A percentile compares a stretch with the other conserved stretches of the same genome.
These are phyloP conservation scores for Dothideomycetes sp. DNA, from an alignment of 2,329 filamentous ascomycete genomes.

Conservation along the genomic window DNA sequence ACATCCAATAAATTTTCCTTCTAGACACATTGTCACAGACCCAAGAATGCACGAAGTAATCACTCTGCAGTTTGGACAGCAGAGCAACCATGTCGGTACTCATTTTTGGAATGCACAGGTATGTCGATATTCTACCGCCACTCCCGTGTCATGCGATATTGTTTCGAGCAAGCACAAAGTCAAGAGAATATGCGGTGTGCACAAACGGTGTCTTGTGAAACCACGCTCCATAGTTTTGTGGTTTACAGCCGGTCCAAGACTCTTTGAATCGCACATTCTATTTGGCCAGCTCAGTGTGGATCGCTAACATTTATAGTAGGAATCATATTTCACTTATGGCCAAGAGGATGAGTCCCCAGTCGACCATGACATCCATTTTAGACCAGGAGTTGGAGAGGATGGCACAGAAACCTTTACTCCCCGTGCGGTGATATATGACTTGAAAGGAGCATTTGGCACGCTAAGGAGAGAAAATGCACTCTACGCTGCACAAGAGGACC, in stretches of 20 bases:
- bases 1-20: too few relatives aligned
- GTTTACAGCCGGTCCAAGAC: too few relatives aligned
- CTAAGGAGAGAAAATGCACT: conserved; percentile 80
- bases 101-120: conserved; percentile 98
- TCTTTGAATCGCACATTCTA: too few relatives aligned
- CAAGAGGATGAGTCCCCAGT: conserved; percentile 57
- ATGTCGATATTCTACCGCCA: conserved; percentile 15
- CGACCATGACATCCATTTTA: conserved; percentile 82
- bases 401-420: conserved; percentile 88
- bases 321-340: conserved; percentile 93
- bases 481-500: conserved; percentile 54
- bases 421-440: conserved; percentile 83
- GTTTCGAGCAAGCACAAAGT: too few relatives aligned
- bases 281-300: too few relatives aligned
- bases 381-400: conserved; percentile 70
- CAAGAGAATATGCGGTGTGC: too few relatives aligned
- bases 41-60: conserved; percentile 87
- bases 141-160: too few relatives aligned
- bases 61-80: conserved; percentile 85
- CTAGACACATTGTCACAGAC: too few relatives aligned
- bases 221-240: too few relatives aligned
- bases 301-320: too few relatives aligned
- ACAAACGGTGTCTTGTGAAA: too few relatives aligned
- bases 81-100: conserved; percentile 85
- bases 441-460: conserved; percentile 88